These are phyloP conservation scores for Volvox reticuliferus DNA, from an alignment of 139 green algal species.

Conservation along the genomic window DNA sequence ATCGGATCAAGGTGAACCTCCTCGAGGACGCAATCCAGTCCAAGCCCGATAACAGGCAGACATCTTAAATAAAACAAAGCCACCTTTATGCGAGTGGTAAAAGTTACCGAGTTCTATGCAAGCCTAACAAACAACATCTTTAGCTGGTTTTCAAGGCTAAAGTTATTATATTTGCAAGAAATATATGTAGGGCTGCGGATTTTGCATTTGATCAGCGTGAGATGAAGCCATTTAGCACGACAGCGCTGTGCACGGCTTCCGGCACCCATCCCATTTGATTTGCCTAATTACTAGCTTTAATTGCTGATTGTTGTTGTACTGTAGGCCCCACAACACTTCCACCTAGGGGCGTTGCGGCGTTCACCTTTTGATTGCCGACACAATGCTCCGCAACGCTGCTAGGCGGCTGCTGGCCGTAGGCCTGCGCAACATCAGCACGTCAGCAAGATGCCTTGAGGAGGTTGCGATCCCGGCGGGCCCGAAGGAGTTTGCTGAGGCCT, in stretches of 20 bases:
- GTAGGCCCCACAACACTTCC: conserved; percentile 8
- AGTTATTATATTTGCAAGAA: not conserved
- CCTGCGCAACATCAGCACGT: conserved; percentile 37
- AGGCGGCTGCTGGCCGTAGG: conserved; percentile 45
- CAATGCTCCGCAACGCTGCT: conserved; percentile 37
- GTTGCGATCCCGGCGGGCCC: conserved; percentile 49
- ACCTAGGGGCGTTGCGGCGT: conserved; percentile 18
- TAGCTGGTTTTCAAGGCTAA: not conserved
- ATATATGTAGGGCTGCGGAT: not conserved
- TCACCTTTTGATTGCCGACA: conserved; percentile 30
- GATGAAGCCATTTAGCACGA: not conserved
- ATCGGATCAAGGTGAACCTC: no score
- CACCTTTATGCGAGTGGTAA: no score
- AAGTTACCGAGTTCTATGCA: not conserved
- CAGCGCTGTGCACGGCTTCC: not conserved
- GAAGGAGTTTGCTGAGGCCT: conserved; percentile 71
- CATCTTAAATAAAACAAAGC: no score
- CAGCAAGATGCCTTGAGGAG: conserved; percentile 49
- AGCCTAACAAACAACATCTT: not conserved
- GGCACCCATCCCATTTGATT: not conserved
- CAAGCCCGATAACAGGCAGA: no score
- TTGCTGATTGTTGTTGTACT: not conserved
- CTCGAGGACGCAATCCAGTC: no score
- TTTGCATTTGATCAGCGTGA: not conserved
- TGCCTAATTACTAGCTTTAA: not conserved